These are phyloP conservation scores for Diaporthe citriasiana DNA, from an alignment of 2,329 filamentous ascomycete species.

Conservation along the genomic window DNA sequence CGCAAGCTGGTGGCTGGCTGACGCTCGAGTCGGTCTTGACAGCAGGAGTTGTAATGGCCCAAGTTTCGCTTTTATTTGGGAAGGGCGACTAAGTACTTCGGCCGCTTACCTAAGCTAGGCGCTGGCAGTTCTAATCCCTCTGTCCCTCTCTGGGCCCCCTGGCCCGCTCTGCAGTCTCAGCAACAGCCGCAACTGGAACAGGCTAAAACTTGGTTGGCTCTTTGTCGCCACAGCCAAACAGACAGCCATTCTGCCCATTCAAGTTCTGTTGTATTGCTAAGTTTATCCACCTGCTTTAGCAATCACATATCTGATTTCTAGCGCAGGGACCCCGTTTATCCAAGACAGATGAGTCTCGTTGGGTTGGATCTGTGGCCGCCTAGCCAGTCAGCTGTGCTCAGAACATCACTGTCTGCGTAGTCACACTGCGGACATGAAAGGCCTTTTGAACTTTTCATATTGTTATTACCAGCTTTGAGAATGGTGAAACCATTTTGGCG, in stretches of 20 bases:
- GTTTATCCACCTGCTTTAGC: not conserved
- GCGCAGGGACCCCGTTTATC: not conserved
- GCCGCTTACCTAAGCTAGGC: conserved; percentile 33
- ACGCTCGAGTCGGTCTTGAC: conserved; percentile 36
- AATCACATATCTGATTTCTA: not conserved
- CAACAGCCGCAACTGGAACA: not conserved
- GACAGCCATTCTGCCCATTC: not conserved
- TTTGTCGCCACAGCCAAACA: conserved; percentile 12
- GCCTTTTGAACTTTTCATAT: not conserved
- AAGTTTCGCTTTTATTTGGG: conserved; percentile 38
- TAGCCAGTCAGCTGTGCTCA: not conserved
- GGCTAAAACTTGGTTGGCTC: conserved; percentile 26
- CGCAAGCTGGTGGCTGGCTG: conserved; percentile 28
- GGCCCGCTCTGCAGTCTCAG: not conserved
- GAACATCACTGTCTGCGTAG: not conserved
- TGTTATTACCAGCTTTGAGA: not conserved
- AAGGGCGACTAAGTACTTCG: conserved; percentile 33
- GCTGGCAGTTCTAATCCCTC: not conserved
- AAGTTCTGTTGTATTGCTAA: not conserved
- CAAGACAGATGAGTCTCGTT: not conserved
- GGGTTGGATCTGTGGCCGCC: not conserved
- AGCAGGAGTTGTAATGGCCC: conserved; percentile 34
- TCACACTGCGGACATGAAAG: not conserved
- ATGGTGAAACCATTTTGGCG: no score
- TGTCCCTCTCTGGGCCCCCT: not conserved